phyloP scores from a whole-genome alignment of 2,329 filamentous ascomycete genomes.

The Seiridium unicorne region DNA sequence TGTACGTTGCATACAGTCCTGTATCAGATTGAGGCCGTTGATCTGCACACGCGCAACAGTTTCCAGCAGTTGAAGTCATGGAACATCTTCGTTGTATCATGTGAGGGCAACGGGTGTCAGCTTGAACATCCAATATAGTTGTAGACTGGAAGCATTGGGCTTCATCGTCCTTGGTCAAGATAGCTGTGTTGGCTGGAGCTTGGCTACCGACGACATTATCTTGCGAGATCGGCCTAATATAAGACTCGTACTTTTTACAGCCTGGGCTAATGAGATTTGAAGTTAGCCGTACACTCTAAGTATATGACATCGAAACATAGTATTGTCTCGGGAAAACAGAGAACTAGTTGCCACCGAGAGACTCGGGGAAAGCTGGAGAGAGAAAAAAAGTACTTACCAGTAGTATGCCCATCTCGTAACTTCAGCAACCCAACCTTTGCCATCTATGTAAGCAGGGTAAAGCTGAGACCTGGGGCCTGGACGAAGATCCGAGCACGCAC shows the following conservation, averaged over 20 bases:
- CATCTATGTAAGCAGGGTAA: conserved; percentile 14
- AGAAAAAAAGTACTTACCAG: conserved; percentile 3
- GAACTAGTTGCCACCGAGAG: not conserved
- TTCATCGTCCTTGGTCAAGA: too few species aligned
- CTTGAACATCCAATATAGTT: too few species aligned
- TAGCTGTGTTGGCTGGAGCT: not conserved
- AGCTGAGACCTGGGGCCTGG: conserved; percentile 4
- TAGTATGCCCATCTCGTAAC: conserved; percentile 16
- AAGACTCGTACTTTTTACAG: not conserved
- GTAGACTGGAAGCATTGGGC: too few species aligned
- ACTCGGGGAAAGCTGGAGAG: not conserved
- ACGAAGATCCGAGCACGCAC: conserved; percentile 14
- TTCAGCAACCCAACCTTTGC: conserved; percentile 12
- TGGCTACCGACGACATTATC: not conserved
- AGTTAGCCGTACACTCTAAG: too few species aligned
- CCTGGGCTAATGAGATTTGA: not conserved
- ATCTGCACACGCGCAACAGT: conserved; percentile 5
- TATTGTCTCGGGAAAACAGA: too few species aligned
- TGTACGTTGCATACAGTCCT: not conserved
- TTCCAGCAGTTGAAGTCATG: not conserved
- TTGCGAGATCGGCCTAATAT: not conserved
- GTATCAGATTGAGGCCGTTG: not conserved
- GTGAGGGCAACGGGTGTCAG: not conserved
- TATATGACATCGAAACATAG: too few species aligned
- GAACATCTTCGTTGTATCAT: not conserved